phyloP scores from a whole-genome alignment of 768 basidiomycete genomes.

The Agaricus sinodeliciosus region DNA sequence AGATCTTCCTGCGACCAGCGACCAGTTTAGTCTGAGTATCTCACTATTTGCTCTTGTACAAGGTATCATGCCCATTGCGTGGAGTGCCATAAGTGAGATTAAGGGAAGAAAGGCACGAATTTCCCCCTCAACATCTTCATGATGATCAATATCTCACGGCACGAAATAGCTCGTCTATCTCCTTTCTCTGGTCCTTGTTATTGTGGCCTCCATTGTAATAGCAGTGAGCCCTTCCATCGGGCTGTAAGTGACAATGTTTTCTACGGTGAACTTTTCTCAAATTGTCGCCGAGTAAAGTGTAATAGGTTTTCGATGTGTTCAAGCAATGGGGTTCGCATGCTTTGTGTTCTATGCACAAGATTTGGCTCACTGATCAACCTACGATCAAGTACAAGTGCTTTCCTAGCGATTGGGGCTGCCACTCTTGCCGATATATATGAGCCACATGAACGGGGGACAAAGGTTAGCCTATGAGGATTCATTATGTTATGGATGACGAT shows the following conservation, averaged over 20 bases:
- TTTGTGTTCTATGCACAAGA: background rate
- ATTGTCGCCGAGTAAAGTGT: constrained; percentile 25
- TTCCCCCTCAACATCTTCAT: background rate
- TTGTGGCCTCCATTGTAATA: constrained; percentile 48
- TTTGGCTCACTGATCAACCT: background rate
- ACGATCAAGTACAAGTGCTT: constrained; percentile 32
- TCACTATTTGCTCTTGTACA: constrained; percentile 70
- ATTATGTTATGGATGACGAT: no score
- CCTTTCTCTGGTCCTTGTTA: constrained; percentile 44
- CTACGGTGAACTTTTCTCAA: background rate
- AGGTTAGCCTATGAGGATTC: constrained; percentile 17
- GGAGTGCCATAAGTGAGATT: constrained; percentile 69
- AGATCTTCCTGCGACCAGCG: constrained; percentile 51
- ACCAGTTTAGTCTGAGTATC: constrained; percentile 61
- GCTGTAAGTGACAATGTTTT: constrained; percentile 25
- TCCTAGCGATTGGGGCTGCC: constrained; percentile 64
- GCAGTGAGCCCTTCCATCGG: constrained; percentile 48
- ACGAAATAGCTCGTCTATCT: constrained; percentile 41
- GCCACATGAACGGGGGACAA: constrained; percentile 56
- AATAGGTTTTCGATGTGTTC: constrained; percentile 62
- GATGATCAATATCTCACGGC: background rate
- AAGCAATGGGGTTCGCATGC: constrained; percentile 50
- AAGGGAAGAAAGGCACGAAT: constrained; percentile 60
- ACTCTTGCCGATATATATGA: constrained; percentile 73
- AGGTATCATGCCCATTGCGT: constrained; percentile 58